Evolutionary conservation across 2,329 filamentous ascomycete species (phyloP).

Genomic region (Penicillium occitanis): DNA sequence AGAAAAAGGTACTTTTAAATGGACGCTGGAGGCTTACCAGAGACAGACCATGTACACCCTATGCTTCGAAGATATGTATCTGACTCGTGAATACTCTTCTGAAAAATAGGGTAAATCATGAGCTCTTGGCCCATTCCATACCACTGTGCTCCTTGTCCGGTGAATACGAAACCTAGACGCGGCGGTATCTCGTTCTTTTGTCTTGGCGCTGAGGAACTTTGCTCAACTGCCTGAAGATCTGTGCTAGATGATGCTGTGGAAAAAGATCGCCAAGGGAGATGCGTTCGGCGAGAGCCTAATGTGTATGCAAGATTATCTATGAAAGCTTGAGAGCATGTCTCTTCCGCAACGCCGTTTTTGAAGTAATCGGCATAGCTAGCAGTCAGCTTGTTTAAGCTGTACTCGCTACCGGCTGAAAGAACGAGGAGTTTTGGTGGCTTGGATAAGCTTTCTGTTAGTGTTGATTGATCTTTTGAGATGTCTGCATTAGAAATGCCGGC

Average conservation of each 20-base stretch:
- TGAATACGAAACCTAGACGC: constrained; percentile 30
- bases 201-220: not conserved
- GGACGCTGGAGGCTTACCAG: not conserved
- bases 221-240: not conserved
- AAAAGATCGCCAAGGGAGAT: not conserved
- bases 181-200: not conserved
- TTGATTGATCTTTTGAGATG: not conserved
- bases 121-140: constrained; percentile 33
- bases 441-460: not conserved
- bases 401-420: not conserved
- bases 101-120: not conserved
- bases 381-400: not conserved
- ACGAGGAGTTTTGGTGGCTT: not conserved
- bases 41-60: not conserved
- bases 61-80: not conserved
- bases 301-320: not conserved
- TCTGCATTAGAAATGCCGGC: not conserved
- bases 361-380: not conserved
- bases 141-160: constrained; percentile 42
- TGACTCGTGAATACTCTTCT: not conserved
- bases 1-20: not conserved
- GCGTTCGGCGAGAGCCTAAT: not conserved
- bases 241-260: not conserved
- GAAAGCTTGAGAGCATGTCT: not conserved
- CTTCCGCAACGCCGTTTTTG: not conserved